These are phyloP conservation scores for Athelia sp. DNA, from an alignment of 1,284 basidiomycete species.

Conservation along the genomic window DNA sequence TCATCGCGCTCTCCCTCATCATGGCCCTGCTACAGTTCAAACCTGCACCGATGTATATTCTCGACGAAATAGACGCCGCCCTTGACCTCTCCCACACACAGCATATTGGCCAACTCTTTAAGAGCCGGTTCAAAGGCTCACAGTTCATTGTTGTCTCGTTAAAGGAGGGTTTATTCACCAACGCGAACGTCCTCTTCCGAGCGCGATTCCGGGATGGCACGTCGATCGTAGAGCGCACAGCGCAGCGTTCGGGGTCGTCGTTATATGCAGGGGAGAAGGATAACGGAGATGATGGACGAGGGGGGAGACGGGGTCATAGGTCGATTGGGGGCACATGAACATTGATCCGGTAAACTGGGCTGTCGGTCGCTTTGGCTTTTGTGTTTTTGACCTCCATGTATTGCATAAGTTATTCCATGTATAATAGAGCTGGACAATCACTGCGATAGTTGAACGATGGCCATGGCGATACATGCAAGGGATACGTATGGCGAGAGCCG, in stretches of 20 bases:
- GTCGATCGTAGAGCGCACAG: conserved; percentile 81
- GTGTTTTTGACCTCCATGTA: not conserved
- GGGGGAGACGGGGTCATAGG: conserved; percentile 6
- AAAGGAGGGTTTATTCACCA: conserved; percentile 97
- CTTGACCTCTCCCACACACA: conserved; percentile 95
- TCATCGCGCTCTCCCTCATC: conserved; percentile 95
- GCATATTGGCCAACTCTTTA: conserved; percentile 95
- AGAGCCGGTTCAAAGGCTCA: conserved; percentile 94
- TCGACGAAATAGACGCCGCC: conserved; percentile 98
- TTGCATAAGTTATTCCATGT: conserved; percentile 1
- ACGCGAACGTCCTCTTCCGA: conserved; percentile 95
- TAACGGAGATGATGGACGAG: conserved; percentile 9
- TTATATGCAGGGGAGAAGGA: conserved; percentile 21
- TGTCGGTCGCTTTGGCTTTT: not conserved
- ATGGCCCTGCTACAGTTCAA: conserved; percentile 99
- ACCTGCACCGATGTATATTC: conserved; percentile 99
- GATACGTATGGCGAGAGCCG: conserved; percentile 81
- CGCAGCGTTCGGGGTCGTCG: conserved; percentile 48
- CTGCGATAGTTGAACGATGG: conserved; percentile 50
- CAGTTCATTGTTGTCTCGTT: conserved; percentile 98
- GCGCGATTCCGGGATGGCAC: conserved; percentile 92
- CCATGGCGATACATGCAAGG: conserved; percentile 79
- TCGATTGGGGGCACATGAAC: not conserved
- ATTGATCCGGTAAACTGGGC: too few species aligned
- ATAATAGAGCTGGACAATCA: conserved; percentile 13